Percentiles rank a stretch among this genome's conserved stretches.
phyloP scores from a whole-genome alignment of 2,329 filamentous ascomycete species.

The Cladosporium cucumerinum region DNA sequence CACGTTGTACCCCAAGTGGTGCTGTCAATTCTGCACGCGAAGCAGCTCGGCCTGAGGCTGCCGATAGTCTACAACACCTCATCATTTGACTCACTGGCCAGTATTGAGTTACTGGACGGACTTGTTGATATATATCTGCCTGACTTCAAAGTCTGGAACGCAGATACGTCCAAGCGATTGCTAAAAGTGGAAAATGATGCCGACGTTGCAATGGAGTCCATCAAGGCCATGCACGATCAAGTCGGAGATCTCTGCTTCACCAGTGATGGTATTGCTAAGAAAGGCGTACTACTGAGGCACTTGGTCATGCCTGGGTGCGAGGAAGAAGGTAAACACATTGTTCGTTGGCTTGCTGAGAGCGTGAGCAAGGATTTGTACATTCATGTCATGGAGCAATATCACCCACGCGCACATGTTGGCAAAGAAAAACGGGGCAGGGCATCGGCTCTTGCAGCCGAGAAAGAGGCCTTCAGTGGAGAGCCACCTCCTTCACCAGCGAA shows the following conservation, averaged over 20 bases:
- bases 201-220: conserved; percentile 67
- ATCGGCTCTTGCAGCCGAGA: background rate
- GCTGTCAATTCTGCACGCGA: conserved; percentile 69
- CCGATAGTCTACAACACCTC: conserved; percentile 85
- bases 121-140: conserved; percentile 84
- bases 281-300: conserved; percentile 71
- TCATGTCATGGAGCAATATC: conserved; percentile 88
- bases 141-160: conserved; percentile 80
- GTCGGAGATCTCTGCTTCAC: conserved; percentile 83
- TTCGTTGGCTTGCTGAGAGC: conserved; percentile 70
- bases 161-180: conserved; percentile 62
- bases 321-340: conserved; percentile 68
- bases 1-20: conserved; percentile 83
- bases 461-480: background rate
- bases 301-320: conserved; percentile 82
- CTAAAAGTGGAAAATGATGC: conserved; percentile 78
- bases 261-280: conserved; percentile 74
- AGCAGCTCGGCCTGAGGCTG: conserved; percentile 64
- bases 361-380: conserved; percentile 74
- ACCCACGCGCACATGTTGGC: conserved; percentile 75
- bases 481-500: conserved; percentile 18
- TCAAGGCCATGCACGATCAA: conserved; percentile 75
- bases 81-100: conserved; percentile 72
- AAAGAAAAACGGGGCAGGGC: conserved; percentile 52
- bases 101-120: conserved; percentile 69